Evolutionary conservation across 345 rosid genomes (phyloP).

Genomic region (Mallotus nudiflorus): DNA sequence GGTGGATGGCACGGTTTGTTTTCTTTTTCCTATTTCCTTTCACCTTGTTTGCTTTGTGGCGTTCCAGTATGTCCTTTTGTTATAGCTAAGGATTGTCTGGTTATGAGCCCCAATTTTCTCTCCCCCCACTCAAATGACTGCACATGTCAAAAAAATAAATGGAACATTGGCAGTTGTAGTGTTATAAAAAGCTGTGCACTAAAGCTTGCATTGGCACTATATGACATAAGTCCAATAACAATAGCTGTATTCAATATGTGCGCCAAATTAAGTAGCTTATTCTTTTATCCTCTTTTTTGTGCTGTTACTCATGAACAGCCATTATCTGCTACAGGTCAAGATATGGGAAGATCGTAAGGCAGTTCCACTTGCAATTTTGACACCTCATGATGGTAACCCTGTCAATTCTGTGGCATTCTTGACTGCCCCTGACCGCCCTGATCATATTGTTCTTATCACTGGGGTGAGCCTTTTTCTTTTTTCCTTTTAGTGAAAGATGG

Average conservation of each 20-base stretch:
- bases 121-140: background rate
- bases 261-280: background rate
- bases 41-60: background rate
- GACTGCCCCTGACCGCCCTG: conserved; percentile 70
- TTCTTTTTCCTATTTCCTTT: background rate
- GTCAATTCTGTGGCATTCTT: conserved; percentile 72
- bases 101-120: background rate
- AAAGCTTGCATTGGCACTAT: background rate
- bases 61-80: conserved; percentile 5
- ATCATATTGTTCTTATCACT: conserved; percentile 77
- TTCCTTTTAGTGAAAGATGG: conserved; percentile 1
- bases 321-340: conserved; percentile 57
- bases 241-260: background rate
- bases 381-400: conserved; percentile 86
- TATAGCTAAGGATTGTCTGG: background rate
- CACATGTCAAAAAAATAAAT: background rate
- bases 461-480: conserved; percentile 50
- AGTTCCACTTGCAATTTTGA: conserved; percentile 63
- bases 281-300: background rate
- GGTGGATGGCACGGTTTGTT: conserved; percentile 76
- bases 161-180: background rate
- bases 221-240: background rate
- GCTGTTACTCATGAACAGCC: conserved; percentile 11
- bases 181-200: background rate
- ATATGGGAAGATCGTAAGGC: conserved; percentile 88